These are phyloP conservation scores for Kwoniella sp. DNA, from an alignment of 768 basidiomycete genomes.

Conservation along the genomic window DNA sequence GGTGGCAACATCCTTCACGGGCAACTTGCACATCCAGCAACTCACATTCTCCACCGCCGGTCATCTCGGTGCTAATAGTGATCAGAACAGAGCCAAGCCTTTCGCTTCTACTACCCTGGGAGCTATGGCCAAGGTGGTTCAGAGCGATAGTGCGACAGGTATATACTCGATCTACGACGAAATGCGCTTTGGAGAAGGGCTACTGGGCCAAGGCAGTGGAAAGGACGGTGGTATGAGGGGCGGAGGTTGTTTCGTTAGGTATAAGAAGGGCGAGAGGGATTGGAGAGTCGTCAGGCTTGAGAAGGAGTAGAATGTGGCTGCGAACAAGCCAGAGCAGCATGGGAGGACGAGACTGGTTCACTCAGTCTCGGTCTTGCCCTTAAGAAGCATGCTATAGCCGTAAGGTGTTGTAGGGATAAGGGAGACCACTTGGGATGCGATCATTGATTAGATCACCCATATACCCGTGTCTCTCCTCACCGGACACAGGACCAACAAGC, in stretches of 20 bases:
- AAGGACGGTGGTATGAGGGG: neutral
- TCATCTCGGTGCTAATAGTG: neutral
- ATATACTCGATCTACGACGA: neutral
- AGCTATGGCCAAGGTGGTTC: slow-evolving; percentile 2
- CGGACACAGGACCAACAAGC: no score
- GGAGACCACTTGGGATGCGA: no score
- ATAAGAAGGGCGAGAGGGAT: slow-evolving; percentile 16
- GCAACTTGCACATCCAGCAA: slow-evolving; percentile 20
- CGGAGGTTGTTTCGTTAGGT: slow-evolving; percentile 11
- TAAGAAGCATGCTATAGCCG: no score
- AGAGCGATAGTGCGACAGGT: neutral
- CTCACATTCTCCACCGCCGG: slow-evolving; percentile 5
- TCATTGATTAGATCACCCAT: no score
- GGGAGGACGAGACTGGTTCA: no score
- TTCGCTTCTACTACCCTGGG: slow-evolving; percentile 14
- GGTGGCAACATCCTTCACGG: slow-evolving; percentile 14
- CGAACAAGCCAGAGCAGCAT: no score
- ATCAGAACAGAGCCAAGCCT: slow-evolving; percentile 1
- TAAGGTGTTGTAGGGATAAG: no score
- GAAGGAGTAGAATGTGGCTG: slow-evolving; percentile 11
- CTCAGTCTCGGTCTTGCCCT: no score
- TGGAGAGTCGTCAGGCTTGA: slow-evolving; percentile 24
- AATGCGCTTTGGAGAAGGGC: neutral
- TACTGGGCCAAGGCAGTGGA: neutral
- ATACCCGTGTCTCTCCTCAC: no score